Evolutionary conservation across 176 grass and related monocot genomes (phyloP).

Genomic region (Carex littledalei): DNA sequence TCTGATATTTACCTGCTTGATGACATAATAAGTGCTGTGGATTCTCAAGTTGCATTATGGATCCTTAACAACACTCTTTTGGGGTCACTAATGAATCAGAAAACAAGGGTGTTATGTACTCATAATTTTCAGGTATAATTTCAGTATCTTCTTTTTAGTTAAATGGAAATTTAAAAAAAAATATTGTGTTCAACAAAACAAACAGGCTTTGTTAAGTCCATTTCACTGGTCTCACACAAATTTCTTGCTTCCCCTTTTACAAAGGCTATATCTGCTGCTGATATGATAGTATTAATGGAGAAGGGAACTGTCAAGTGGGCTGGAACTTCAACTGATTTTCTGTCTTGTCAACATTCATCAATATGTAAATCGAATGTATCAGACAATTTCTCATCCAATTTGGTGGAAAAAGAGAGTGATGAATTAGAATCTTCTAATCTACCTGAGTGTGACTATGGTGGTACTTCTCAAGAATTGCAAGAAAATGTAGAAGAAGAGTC

Average conservation of each 20-base stretch:
- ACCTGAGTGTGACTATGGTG: conserved; percentile 32
- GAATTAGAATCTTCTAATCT: conserved; percentile 29
- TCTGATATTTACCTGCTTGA: conserved; percentile 86
- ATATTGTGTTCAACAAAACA: neutral
- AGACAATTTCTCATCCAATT: conserved; percentile 32
- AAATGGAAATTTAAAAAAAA: neutral
- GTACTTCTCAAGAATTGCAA: conserved; percentile 32
- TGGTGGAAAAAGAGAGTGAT: conserved; percentile 35
- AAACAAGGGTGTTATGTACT: conserved; percentile 88
- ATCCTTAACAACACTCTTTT: conserved; percentile 67
- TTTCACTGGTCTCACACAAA: neutral
- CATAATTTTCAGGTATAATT: conserved; percentile 72
- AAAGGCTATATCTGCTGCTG: conserved; percentile 79
- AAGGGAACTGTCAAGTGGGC: conserved; percentile 63
- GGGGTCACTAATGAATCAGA: conserved; percentile 44
- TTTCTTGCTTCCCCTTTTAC: conserved; percentile 14
- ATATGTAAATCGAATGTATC: conserved; percentile 42
- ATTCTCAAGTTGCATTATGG: conserved; percentile 86
- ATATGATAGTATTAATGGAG: conserved; percentile 82
- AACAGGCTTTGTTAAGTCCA: neutral
- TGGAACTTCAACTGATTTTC: conserved; percentile 55
- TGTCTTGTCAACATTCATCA: conserved; percentile 55
- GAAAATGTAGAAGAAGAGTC: conserved; percentile 45
- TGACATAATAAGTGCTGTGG: conserved; percentile 92
- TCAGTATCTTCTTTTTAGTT: neutral